Evolutionary conservation across 108 stramenopile species (phyloP), one percentile per base, ranked within the genome.

Genomic region (Skeletonema menzelii): DNA sequence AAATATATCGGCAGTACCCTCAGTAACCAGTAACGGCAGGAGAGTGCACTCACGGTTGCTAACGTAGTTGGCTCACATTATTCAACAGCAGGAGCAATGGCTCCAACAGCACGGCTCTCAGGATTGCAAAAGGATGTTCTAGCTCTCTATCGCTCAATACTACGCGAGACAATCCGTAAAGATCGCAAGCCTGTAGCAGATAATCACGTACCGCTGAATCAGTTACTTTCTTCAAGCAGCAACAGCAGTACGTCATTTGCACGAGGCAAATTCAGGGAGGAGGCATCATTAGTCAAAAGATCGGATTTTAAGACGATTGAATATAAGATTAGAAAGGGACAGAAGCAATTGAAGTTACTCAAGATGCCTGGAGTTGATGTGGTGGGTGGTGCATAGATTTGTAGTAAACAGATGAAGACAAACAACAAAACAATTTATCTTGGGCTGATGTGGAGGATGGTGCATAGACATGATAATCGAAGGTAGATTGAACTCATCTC

Each of bases 111-210:
- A 12, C 73, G 72, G 55, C 71, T 89, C 8, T 91, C 90, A 12
- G 93, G 93, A 24, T 35, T 94, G n/a, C 93, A 94, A 70, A 89
- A 85, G 68, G 90, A 94, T 53, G 89, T 94, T 0, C 60, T 94
- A 24, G 59, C 76, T 3, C 72, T 94, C 38, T 94, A 94, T 67
- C 69, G 93, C 63, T 77, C 75, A 20, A 72, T 91, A 46, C 72
- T 94, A 34, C 86, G 93, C 46, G 87, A 91, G 63, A 83, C 90
- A n/a, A 32, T 67, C 12, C 81, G 77, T 30, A 94, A 94, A 67
- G 93, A 94, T 73, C 82, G 78, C 49, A 63, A 56, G 32, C 57
- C 46, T n/a, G 28, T 7, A 26, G 22, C 22, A 20, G 32, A 69
- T 13, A 35, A 12, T 35, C 69, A 47, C 15, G 7, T 35, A 15